A percentile compares a stretch with the other conserved stretches of the same genome.
phyloP scores from a whole-genome alignment of 2,329 filamentous ascomycete genomes.

The Neofusicoccum ribis region DNA sequence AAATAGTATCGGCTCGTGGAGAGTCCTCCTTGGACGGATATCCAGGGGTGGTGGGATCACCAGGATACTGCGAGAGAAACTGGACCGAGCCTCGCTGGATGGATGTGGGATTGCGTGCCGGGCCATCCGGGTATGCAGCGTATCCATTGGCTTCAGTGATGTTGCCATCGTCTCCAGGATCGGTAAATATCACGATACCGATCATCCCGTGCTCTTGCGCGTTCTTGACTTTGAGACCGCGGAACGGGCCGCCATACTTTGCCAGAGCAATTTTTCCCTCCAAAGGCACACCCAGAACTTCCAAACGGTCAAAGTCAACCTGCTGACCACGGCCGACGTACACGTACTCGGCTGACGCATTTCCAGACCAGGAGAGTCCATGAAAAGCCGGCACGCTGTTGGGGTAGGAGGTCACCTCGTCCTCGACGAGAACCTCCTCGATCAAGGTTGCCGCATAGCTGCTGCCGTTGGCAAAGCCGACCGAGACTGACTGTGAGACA shows the following conservation, averaged over 20 bases:
- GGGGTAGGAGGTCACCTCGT: slow-evolving; percentile 36
- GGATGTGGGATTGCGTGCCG: slow-evolving; percentile 46
- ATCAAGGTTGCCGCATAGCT: slow-evolving; percentile 32
- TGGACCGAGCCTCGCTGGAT: slow-evolving; percentile 50
- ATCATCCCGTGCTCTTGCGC: slow-evolving; percentile 48
- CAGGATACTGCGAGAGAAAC: slow-evolving; percentile 62
- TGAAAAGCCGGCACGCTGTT: slow-evolving; percentile 49
- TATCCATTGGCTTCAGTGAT: slow-evolving; percentile 50
- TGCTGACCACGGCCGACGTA: slow-evolving; percentile 46
- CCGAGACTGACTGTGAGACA: slow-evolving; percentile 34
- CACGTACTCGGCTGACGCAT: slow-evolving; percentile 50
- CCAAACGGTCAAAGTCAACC: slow-evolving; percentile 48
- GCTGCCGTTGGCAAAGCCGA: slow-evolving; percentile 37
- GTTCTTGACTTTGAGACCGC: slow-evolving; percentile 52
- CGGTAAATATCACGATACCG: slow-evolving; percentile 47
- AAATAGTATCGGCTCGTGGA: slow-evolving; percentile 66
- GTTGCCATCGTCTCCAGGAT: slow-evolving; percentile 49
- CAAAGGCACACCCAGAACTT: slow-evolving; percentile 43
- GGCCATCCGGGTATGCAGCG: slow-evolving; percentile 44
- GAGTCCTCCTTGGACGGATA: slow-evolving; percentile 83
- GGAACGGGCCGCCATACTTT: slow-evolving; percentile 47
- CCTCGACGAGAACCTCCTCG: slow-evolving; percentile 36
- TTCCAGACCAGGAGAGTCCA: slow-evolving; percentile 49
- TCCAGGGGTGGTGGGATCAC: slow-evolving; percentile 48
- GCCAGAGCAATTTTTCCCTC: slow-evolving; percentile 52